These are phyloP conservation scores for Umbelopsis vinacea DNA, from an alignment of 192 early-diverging fungal species.

Conservation along the genomic window DNA sequence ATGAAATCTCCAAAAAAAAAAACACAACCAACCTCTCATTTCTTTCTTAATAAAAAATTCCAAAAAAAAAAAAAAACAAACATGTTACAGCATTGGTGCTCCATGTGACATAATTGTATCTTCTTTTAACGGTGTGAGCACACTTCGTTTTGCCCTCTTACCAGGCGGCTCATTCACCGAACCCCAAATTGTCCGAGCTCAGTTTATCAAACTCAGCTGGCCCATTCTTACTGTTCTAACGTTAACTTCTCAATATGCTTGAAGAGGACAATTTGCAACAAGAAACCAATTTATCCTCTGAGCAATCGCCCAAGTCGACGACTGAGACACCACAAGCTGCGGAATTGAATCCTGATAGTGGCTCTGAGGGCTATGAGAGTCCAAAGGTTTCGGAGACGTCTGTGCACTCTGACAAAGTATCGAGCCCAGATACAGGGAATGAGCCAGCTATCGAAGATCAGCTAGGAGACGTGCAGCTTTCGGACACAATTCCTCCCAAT, in stretches of 20 bases:
- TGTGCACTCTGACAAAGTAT: not conserved
- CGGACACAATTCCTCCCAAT: not conserved
- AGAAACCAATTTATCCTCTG: not conserved
- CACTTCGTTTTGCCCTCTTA: too few relatives aligned
- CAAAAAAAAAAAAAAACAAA: not conserved
- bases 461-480: not conserved
- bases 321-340: not conserved
- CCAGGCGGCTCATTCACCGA: too few relatives aligned
- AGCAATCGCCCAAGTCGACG: not conserved
- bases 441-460: not conserved
- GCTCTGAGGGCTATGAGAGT: not conserved
- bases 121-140: too few relatives aligned
- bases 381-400: not conserved
- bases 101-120: too few relatives aligned
- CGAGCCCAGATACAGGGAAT: not conserved
- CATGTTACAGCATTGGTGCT: not conserved
- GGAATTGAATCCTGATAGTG: not conserved
- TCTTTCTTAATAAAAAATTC: not conserved
- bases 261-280: slow-evolving; percentile 11
- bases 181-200: slow-evolving; percentile 16
- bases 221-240: not conserved
- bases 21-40: not conserved
- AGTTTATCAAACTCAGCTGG: not conserved
- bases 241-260: slow-evolving; percentile 2
- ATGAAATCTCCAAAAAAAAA: not conserved